Base-by-base conservation (phyloP, 2,329 filamentous ascomycete species). In the Chrysoporthe cubensis region DNA sequence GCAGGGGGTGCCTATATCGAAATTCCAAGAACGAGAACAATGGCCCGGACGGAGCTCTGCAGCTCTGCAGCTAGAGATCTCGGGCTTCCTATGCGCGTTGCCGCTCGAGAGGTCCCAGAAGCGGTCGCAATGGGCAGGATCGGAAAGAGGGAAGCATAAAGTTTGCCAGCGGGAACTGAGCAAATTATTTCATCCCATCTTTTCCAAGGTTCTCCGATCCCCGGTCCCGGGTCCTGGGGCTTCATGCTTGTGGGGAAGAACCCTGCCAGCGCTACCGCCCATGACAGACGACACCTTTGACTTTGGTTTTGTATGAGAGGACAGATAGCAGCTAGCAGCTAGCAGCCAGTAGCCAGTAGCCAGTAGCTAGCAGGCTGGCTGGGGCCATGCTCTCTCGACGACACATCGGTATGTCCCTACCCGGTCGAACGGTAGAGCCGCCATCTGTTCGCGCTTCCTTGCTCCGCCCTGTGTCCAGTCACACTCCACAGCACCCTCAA, bases 121-220 rank as follows among this genome's bases (percentile, higher is more conserved):
- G 52, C 16, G 52, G 52, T 56, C 4, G n/a, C n/a, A 21, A 50
- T 21, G 4, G 50, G 50, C 50, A 54, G 26, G 52, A 13, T 42
- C 44, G 46, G 61, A 34, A 34, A 62, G 40, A 40, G 18, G 44
- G 40, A 42, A 37, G 26, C 32, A 37, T 46, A 62, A 48, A 44
- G 54, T 18, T 57, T 18, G 54, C 14, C 32, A 40, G 34, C 54
- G 14, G n/a, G 9, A 21, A n/a, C 9, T 63, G 61, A 63, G 61
- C 61, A 63, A 37, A 54, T 63, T 63, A 62, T 42, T 48, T 62
- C 44, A n/a, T 50, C 43, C 60, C 60, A 50, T 42, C 46, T 54
- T 16, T 54, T 54, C 61, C 50, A 54, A 54, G 50, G 50, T 32
- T 21, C 50, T 54, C 21, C 21, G 11, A 54, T 11, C 37, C 44